A percentile compares a stretch with the other conserved stretches of the same genome.
Evolutionary conservation across 2,329 filamentous ascomycete species (phyloP).

Genomic region (Ophiostoma angusticollis): DNA sequence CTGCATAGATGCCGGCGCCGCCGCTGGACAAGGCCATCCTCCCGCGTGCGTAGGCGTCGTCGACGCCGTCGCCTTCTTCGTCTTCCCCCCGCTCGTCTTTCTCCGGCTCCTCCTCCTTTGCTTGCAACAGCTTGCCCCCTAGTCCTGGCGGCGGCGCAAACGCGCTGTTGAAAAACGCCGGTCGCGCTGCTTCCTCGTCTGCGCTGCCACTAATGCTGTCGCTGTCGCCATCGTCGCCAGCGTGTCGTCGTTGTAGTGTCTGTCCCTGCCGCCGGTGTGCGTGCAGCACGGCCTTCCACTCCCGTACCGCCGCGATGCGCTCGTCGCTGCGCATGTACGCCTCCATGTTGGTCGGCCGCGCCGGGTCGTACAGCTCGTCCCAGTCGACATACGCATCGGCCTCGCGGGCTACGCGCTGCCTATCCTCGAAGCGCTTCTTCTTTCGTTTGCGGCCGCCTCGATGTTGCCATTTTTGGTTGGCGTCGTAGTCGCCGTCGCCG

Average conservation of each 20-base stretch:
- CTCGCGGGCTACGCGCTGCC: slow-evolving; percentile 44
- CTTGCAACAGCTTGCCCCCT: no score
- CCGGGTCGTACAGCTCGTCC: slow-evolving; percentile 84
- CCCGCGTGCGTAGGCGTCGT: no score
- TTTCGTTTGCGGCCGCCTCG: slow-evolving; percentile 51
- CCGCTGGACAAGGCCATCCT: no score
- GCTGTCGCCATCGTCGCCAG: slow-evolving; percentile 35
- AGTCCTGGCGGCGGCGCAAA: slow-evolving; percentile 40
- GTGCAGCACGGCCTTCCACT: slow-evolving; percentile 77
- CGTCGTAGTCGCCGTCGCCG: slow-evolving; percentile 49
- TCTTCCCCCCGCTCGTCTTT: background rate
- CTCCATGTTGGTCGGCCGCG: slow-evolving; percentile 69
- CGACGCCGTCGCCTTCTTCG: background rate
- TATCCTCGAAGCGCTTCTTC: slow-evolving; percentile 47
- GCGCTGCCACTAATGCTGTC: slow-evolving; percentile 23
- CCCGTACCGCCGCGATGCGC: slow-evolving; percentile 62
- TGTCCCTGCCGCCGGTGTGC: slow-evolving; percentile 46
- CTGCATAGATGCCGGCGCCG: no score
- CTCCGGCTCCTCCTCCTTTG: no score
- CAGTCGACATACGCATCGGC: slow-evolving; percentile 53
- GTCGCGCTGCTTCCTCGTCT: slow-evolving; percentile 10
- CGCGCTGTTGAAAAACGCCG: slow-evolving; percentile 8
- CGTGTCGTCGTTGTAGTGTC: slow-evolving; percentile 28
- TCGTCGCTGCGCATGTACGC: slow-evolving; percentile 79
- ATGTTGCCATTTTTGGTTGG: slow-evolving; percentile 48